Conservation (phyloP, 2,329 filamentous ascomycete species). For the Phialophora expanda region DNA sequence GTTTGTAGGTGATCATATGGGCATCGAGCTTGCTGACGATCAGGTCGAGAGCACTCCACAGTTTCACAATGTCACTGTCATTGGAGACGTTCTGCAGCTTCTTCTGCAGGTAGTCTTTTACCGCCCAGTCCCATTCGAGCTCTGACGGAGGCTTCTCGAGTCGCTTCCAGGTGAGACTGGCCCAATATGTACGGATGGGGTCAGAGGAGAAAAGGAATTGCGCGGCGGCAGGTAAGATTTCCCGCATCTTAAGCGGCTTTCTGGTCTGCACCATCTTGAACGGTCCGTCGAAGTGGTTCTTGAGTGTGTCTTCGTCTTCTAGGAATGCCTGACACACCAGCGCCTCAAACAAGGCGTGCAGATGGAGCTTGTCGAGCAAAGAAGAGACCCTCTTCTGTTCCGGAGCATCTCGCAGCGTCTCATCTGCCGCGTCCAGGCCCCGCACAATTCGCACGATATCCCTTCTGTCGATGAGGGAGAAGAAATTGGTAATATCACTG, state of each 20-base stretch:
- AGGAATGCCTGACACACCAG: slow-evolving; percentile 84
- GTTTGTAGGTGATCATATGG: slow-evolving; percentile 74
- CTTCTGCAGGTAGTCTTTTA: slow-evolving; percentile 72
- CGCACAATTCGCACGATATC: slow-evolving; percentile 67
- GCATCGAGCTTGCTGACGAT: slow-evolving; percentile 77
- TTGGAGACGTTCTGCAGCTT: slow-evolving; percentile 68
- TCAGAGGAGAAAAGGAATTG: slow-evolving; percentile 82
- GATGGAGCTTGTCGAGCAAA: slow-evolving; percentile 62
- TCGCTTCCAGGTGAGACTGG: slow-evolving; percentile 69
- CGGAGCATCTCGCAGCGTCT: slow-evolving; percentile 58
- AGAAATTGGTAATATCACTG: slow-evolving; percentile 56
- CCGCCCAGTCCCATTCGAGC: slow-evolving; percentile 84
- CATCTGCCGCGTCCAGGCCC: slow-evolving; percentile 63
- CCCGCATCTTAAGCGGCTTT: slow-evolving; percentile 75
- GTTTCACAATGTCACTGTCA: slow-evolving; percentile 65
- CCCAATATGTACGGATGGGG: slow-evolving; percentile 68
- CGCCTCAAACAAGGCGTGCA: slow-evolving; percentile 85
- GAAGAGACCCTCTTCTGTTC: slow-evolving; percentile 57
- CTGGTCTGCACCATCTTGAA: slow-evolving; percentile 81
- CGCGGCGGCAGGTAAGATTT: slow-evolving; percentile 80
- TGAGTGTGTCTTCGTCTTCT: slow-evolving; percentile 58
- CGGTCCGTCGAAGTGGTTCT: slow-evolving; percentile 75
- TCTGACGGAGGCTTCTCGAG: slow-evolving; percentile 68
- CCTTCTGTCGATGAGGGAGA: slow-evolving; percentile 62
- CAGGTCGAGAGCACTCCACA: slow-evolving; percentile 78